Evolutionary conservation across 2,329 filamentous ascomycete genomes (phyloP), one percentile per base, ranked within the genome.

Genomic region (Penicillium sumatraense): DNA sequence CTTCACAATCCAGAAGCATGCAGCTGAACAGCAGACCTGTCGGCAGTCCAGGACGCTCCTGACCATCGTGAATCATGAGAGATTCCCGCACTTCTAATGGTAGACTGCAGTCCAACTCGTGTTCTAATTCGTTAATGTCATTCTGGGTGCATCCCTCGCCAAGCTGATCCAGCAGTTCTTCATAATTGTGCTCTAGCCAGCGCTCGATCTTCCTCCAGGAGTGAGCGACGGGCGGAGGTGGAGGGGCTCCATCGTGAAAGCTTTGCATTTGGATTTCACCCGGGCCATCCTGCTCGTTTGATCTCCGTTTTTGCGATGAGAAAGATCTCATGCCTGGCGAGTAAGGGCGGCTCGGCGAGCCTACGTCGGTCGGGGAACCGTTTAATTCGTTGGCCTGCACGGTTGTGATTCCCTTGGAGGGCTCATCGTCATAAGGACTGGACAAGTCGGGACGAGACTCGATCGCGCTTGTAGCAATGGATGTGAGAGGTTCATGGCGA

Each of bases 1-100:
- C 95, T 75, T 99, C 95, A 70, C 95, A 98, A 74, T 99, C 95
- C 54, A 99, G 85, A 60, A 99, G 79, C 95, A 99, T 99, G 72
- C 86, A 89, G 57, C 93, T 86, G 67, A 99, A 98, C 58, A 99
- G 86, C 63, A 98, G 89, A 60, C 95, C 95, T 0, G 93, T 97
- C 1, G 95, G 95, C 54, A 83, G 83, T 60, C 95, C 95, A 59
- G 92, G 91, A 61, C 95, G 89, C 77, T 99, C 95, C 75, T 99
- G 95, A n/a, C 95, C 95, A 69, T 99, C 95, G 73, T 99, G 95
- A 50, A 91, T 75, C 79, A 90, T 87, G 67, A 97, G 79, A 2
- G 95, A 98, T 68, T 99, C 93, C 65, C 95, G 89, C 50, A 99
- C 87, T 69, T 99, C 95, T 75, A 93, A 87, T 14, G 95, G 95